Evolutionary conservation across 305 asterid species (phyloP), one percentile per base, ranked within the genome.

Genomic region (Salvia sclarea): DNA sequence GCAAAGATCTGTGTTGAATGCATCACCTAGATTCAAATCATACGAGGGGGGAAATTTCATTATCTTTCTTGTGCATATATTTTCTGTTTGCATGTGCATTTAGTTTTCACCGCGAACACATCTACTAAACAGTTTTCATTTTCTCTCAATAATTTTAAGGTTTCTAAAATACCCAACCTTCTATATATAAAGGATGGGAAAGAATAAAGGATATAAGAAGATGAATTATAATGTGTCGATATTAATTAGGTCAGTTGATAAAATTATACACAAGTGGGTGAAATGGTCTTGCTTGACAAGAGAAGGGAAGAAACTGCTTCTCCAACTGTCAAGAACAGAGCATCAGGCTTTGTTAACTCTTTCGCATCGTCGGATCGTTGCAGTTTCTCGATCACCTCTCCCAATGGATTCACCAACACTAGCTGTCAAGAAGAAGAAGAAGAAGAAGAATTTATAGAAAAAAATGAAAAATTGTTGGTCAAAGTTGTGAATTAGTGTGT

Each of bases 371-470:
- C 88, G 0, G 87, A 86, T 0, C 83, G 70, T 40, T 77, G 90
- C 77, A 92, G 48, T 48, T 92, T 90, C 43, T 88, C 98, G 25
- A 92, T 79, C 76, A 92, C 95, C 68, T 86, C 98, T 0, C 97
- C 88, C 4, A 88, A 21, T 72, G 98, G 97, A 79, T 92, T 92
- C 74, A 92, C 96, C 81, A 92, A 58, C 24, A 88, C 91, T 66
- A 92, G 89, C 97, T 92, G 89, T 35, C 12, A 30, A 55, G 6
- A 48, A 17, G 28, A 47, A 9, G 21, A 5, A 55, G 37, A 5
- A 31, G 7, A 31, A 6, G 40, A n/a, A n/a, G n/a, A n/a, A n/a
- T n/a, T 38, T 38, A 38, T n/a, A 38, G 3, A 10, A 64, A 54
- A 6, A n/a, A n/a, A n/a, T 43, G 8, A 44, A n/a, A 41, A 60